Conservation (phyloP, 352 stramenopile genomes). For the Globisporangium orthogonon region DNA sequence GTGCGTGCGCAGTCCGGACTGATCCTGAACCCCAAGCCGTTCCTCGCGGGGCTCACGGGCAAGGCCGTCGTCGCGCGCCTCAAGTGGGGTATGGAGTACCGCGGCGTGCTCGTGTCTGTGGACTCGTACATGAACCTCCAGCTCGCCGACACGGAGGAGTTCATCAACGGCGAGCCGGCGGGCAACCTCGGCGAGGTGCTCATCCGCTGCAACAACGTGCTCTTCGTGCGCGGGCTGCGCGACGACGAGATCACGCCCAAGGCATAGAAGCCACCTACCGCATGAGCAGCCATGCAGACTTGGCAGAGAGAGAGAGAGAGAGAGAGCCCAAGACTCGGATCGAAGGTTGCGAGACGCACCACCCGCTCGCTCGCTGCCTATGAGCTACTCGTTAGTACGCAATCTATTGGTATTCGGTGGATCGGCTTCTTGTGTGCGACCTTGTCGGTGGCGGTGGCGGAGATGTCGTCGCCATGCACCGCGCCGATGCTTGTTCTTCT, state of each 20-base stretch:
- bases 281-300: neutral
- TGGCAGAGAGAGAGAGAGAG: neutral
- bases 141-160: conserved; percentile 96
- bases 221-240: conserved; percentile 91
- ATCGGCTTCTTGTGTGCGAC: neutral
- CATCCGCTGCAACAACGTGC: conserved; percentile 99
- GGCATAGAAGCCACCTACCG: conserved; percentile 4
- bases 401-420: neutral
- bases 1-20: conserved; percentile 48
- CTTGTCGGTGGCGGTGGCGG: neutral
- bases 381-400: neutral
- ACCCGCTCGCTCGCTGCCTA: too few species aligned
- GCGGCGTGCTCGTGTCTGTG: conserved; percentile 90
- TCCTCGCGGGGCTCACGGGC: conserved; percentile 92
- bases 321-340: neutral
- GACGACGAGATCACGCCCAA: conserved; percentile 13
- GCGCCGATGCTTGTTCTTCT: too few species aligned
- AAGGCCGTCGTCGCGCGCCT: conserved; percentile 96
- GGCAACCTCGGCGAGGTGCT: conserved; percentile 97
- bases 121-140: conserved; percentile 99
- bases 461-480: too few species aligned
- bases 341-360: neutral
- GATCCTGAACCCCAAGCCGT: conserved; percentile 95
- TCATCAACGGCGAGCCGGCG: conserved; percentile 95
- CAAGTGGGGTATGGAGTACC: conserved; percentile 99